Percentiles rank a stretch among this genome's conserved stretches.
Conservation (phyloP, 371 early-diverging fungal species). For the Mortierella sp. region DNA sequence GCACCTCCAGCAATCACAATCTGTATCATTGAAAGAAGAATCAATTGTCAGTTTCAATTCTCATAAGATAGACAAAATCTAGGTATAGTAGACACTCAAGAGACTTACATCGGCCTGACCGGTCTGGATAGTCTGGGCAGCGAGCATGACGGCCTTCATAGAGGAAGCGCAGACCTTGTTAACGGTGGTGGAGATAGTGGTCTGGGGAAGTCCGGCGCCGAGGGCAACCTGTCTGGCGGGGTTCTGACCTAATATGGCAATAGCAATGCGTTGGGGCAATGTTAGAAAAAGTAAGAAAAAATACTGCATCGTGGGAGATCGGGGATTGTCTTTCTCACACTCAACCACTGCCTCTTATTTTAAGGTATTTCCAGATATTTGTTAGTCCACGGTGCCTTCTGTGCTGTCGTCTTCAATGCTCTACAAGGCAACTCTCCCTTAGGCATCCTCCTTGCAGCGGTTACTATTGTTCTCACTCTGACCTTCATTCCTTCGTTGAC, state of each 20-base stretch:
- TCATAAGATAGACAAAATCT: neutral
- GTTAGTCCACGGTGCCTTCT: too few relatives aligned
- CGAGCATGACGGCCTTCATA: slow-evolving; percentile 94
- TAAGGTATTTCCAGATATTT: too few relatives aligned
- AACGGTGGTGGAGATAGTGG: slow-evolving; percentile 89
- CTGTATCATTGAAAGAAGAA: neutral
- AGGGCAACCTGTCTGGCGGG: slow-evolving; percentile 97
- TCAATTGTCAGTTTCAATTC: neutral
- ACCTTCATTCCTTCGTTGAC: neutral
- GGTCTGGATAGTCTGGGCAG: slow-evolving; percentile 86
- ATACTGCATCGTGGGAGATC: neutral
- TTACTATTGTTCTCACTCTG: neutral
- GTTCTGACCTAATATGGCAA: slow-evolving; percentile 84
- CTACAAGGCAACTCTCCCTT: neutral
- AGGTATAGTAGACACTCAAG: too few relatives aligned
- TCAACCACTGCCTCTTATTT: neutral
- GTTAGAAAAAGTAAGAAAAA: neutral
- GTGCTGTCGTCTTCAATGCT: neutral
- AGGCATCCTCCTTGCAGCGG: too few relatives aligned
- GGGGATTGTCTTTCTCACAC: neutral
- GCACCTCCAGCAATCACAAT: slow-evolving; percentile 92
- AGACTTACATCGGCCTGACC: slow-evolving; percentile 82
- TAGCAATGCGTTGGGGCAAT: neutral
- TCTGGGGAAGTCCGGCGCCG: slow-evolving; percentile 85
- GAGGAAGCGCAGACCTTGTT: slow-evolving; percentile 99